phyloP scores from a whole-genome alignment of 352 stramenopile genomes.

The Sclerospora graminicola region DNA sequence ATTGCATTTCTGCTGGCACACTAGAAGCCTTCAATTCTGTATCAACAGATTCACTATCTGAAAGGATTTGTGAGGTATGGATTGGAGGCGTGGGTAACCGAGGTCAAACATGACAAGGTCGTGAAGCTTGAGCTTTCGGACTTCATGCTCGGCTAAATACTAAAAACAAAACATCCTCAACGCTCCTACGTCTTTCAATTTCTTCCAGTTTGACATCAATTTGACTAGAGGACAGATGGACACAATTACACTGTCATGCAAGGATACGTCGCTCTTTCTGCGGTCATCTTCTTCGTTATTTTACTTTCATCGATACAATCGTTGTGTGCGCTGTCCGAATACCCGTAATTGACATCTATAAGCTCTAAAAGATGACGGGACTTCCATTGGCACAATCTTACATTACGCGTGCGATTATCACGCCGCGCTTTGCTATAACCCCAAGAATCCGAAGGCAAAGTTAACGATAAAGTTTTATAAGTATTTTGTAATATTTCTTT shows the following conservation, averaged over 20 bases:
- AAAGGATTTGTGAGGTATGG: conserved; percentile 38
- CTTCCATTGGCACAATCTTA: conserved; percentile 46
- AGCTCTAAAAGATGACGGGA: conserved; percentile 21
- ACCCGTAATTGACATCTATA: conserved; percentile 21
- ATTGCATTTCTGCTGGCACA: conserved; percentile 58
- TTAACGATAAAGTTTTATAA: too few species aligned
- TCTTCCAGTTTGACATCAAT: conserved; percentile 40
- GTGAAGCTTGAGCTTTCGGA: conserved; percentile 25
- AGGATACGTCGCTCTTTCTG: not conserved
- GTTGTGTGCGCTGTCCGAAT: conserved; percentile 54
- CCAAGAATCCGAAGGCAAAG: too few species aligned
- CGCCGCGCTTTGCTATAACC: conserved; percentile 73
- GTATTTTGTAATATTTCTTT: conserved; percentile 69
- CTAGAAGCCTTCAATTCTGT: conserved; percentile 61
- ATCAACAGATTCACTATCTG: conserved; percentile 69
- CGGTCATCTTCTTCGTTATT: conserved; percentile 10
- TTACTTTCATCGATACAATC: conserved; percentile 19
- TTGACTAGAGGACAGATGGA: conserved; percentile 14
- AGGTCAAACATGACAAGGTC: conserved; percentile 10
- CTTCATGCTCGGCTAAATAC: conserved; percentile 59
- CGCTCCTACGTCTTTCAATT: conserved; percentile 57
- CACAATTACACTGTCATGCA: conserved; percentile 5
- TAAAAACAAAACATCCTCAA: conserved; percentile 85
- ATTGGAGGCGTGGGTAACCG: conserved; percentile 28
- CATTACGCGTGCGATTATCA: conserved; percentile 62